Conservation (phyloP, 495 filamentous ascomycete genomes). For the Cenococcum geophilum region DNA sequence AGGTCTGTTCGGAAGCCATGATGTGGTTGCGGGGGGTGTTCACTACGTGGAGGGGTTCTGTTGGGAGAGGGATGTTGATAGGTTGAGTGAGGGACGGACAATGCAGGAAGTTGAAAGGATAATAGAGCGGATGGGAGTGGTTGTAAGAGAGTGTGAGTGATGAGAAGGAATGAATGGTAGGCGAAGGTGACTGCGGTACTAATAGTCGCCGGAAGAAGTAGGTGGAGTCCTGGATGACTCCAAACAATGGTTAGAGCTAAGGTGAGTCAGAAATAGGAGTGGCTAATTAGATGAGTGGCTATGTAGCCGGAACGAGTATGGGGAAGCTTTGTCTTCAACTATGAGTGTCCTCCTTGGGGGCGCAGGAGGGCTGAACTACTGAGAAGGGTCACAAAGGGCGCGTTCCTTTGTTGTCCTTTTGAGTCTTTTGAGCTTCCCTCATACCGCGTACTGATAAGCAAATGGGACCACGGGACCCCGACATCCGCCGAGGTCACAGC, state of each 20-base stretch:
- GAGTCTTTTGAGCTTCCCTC: too few relatives aligned
- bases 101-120: not conserved
- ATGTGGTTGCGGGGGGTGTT: not conserved
- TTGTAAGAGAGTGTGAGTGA: not conserved
- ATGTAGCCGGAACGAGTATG: not conserved
- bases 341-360: not conserved
- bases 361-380: too few relatives aligned
- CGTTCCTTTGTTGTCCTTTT: slow-evolving; percentile 2
- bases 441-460: not conserved
- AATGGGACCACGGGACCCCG: slow-evolving; percentile 4
- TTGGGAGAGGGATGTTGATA: slow-evolving; percentile 1
- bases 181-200: not conserved
- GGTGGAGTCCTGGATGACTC: slow-evolving; percentile 2
- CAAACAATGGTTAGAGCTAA: not conserved
- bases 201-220: not conserved
- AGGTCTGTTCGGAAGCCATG: slow-evolving; percentile 39
- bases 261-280: slow-evolving; percentile 1
- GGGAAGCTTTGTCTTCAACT: not conserved
- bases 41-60: slow-evolving; percentile 3
- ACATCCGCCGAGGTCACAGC: not conserved
- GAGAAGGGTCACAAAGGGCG: not conserved
- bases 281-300: slow-evolving; percentile 1
- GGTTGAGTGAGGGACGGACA: not conserved
- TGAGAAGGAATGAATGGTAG: not conserved
- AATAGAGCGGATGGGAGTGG: not conserved